These are phyloP conservation scores for Vigna nakashimae DNA, from an alignment of 306 rosid genomes.

Conservation along the genomic window DNA sequence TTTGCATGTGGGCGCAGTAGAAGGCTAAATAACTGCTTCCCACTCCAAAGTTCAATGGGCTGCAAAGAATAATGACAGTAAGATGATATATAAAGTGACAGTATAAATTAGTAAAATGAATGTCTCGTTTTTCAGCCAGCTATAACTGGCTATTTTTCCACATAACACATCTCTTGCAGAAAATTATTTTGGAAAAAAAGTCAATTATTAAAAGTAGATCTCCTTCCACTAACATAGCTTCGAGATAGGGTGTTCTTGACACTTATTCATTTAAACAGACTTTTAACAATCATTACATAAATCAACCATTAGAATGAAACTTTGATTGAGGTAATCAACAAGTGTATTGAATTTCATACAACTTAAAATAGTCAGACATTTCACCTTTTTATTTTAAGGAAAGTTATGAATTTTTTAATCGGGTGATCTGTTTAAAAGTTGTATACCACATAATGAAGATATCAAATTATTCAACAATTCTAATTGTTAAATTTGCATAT, in stretches of 20 bases:
- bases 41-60: slow-evolving; percentile 99
- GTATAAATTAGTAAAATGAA: slow-evolving; percentile 28
- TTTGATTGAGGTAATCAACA: not conserved
- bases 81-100: slow-evolving; percentile 11
- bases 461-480: slow-evolving; percentile 22
- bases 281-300: no score
- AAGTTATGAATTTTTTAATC: not conserved
- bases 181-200: not conserved
- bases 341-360: not conserved
- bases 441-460: not conserved
- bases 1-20: slow-evolving; percentile 84
- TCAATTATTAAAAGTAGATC: not conserved
- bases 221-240: not conserved
- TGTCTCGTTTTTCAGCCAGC: slow-evolving; percentile 4
- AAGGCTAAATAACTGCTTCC: slow-evolving; percentile 89
- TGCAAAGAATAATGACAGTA: slow-evolving; percentile 52
- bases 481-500: slow-evolving; percentile 15
- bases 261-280: no score
- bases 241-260: not conserved
- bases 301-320: not conserved
- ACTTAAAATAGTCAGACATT: slow-evolving; percentile 10
- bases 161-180: slow-evolving; percentile 1
- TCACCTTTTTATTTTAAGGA: not conserved
- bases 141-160: no score
- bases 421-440: not conserved